These are phyloP conservation scores for Orbilia blumenaviensis DNA, from an alignment of 2,329 filamentous ascomycete species.

Conservation along the genomic window DNA sequence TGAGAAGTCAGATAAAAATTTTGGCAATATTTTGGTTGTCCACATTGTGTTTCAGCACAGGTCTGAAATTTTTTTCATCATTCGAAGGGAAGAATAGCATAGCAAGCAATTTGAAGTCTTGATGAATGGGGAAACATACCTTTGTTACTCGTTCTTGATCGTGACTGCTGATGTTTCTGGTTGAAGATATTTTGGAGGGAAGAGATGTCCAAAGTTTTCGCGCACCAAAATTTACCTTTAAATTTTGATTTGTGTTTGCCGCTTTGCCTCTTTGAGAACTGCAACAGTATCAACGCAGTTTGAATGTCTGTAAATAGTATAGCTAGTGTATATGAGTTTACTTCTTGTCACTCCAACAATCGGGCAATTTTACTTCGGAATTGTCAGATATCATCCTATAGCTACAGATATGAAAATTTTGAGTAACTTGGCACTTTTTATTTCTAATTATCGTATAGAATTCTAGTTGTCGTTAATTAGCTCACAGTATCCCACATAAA, in stretches of 20 bases:
- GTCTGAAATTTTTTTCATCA: constrained; percentile 54
- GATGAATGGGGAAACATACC: neutral
- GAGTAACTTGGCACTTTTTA: too few species aligned
- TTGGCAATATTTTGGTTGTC: constrained; percentile 54
- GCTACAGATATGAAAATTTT: too few species aligned
- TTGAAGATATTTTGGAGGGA: neutral
- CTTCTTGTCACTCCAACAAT: neutral
- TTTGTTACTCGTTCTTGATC: neutral
- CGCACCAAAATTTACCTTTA: constrained; percentile 15
- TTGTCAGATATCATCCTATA: too few species aligned
- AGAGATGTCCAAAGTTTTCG: neutral
- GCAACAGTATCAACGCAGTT: constrained; percentile 13
- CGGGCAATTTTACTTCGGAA: neutral
- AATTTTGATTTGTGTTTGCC: neutral
- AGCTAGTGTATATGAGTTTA: neutral
- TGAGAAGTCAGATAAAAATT: constrained; percentile 45
- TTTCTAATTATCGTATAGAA: too few species aligned
- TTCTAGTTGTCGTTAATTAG: too few species aligned
- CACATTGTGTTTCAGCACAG: constrained; percentile 54
- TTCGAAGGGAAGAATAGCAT: neutral
- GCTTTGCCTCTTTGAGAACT: neutral
- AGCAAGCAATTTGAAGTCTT: neutral
- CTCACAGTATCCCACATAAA: too few species aligned
- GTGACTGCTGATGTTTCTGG: neutral
- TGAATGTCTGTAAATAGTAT: neutral